phyloP scores from a whole-genome alignment of 2,329 filamentous ascomycete species.

The Aspergillus sp. region DNA sequence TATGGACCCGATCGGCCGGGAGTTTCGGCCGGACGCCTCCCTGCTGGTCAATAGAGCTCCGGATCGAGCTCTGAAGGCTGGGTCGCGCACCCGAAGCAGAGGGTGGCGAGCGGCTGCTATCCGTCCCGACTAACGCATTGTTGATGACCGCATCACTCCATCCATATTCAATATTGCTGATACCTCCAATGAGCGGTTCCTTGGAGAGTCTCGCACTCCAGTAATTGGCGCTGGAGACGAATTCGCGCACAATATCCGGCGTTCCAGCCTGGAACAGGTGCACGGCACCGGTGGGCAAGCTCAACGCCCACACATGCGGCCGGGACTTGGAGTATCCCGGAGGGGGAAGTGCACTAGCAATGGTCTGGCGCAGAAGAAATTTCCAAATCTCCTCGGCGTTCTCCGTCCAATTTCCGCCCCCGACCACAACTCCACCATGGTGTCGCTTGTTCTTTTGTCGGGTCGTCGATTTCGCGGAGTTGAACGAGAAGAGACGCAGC shows the following conservation, averaged over 20 bases:
- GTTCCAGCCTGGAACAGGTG: constrained; percentile 99
- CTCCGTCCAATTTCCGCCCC: constrained; percentile 97
- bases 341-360: constrained; percentile 83
- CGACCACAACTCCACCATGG: constrained; percentile 68
- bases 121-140: constrained; percentile 66
- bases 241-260: constrained; percentile 89
- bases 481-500: constrained; percentile 92
- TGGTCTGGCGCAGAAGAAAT: constrained; percentile 84
- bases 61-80: constrained; percentile 60
- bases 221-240: constrained; percentile 92
- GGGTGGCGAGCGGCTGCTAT: constrained; percentile 31
- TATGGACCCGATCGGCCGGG: constrained; percentile 77
- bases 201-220: constrained; percentile 95
- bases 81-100: constrained; percentile 44
- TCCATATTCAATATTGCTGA: constrained; percentile 96
- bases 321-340: constrained; percentile 89
- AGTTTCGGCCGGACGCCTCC: constrained; percentile 63
- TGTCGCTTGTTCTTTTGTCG: constrained; percentile 59
- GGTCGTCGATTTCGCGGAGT: constrained; percentile 64
- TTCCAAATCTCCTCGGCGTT: constrained; percentile 87
- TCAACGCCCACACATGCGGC: constrained; percentile 91
- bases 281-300: constrained; percentile 85
- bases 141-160: constrained; percentile 85
- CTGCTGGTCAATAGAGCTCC: constrained; percentile 65
- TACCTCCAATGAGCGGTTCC: constrained; percentile 84